Base-by-base conservation (phyloP, 2,329 filamentous ascomycete species). In the Ceratocystis smalleyi region DNA sequence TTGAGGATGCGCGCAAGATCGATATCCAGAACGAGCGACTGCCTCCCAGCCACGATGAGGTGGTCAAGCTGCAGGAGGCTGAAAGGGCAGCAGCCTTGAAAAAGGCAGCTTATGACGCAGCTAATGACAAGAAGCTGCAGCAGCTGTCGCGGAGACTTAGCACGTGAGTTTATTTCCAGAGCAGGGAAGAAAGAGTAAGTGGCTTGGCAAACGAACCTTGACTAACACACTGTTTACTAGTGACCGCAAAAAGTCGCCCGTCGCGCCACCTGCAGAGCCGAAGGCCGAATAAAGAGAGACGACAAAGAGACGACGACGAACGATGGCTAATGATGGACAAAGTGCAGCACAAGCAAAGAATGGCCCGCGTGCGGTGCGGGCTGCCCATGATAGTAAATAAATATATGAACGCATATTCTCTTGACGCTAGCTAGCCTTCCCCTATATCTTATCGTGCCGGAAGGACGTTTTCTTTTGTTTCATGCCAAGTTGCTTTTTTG, bases 1-100 rank as follows among this genome's bases (percentile, higher is more conserved):
- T 99, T 69, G 94, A 99, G 74, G 94, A 99, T 74, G 94, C 94
- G 17, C 83, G 91, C 68, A 97, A 96, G 79, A 91, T 99, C 60
- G 94, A 99, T 77, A 72, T 97, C 68, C 91, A 97, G 77, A 99
- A 99, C 74, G 94, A 99, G 77, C 83, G 90, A 68, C 79, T 99
- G 68, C 94, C 94, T 61, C 94, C 94, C 0, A 94, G 84, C 68
- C 88, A 94, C 67, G 92, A 97, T 60, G 94, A 99, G 75, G 91
- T 97, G 22, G 82, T 85, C 68, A 86, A 86, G 75, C 89, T 87
- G 73, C 89, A 86, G 67, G 88, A 91, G 71, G 87, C 89, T 71
- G 90, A 91, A 70, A 82, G 88, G 72, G 83, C 86, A 69, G 84
- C 88, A 72, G 94, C 94, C 15, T 77, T 99, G 68, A 87, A 95